A percentile compares a stretch with the other conserved stretches of the same genome.
phyloP scores from a whole-genome alignment of 2,329 filamentous ascomycete genomes.

The Trichoderma sp. region DNA sequence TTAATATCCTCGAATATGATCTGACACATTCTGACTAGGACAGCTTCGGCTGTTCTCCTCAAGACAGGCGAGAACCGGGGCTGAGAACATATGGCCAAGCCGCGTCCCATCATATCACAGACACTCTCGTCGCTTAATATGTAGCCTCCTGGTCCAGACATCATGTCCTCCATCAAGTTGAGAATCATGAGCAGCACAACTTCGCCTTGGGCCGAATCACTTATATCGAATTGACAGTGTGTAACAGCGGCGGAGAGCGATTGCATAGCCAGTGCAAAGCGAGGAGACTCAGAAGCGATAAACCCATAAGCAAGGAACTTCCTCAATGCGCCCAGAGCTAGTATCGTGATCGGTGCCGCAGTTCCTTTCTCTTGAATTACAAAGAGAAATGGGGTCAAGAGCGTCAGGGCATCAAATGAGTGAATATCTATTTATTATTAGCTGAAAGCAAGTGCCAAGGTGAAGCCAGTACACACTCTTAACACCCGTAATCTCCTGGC shows the following conservation, averaged over 20 bases:
- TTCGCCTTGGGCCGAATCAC: constrained; percentile 90
- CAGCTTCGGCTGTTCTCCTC: constrained; percentile 86
- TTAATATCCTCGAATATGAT: constrained; percentile 95
- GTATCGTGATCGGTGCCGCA: constrained; percentile 90
- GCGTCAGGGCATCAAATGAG: constrained; percentile 80
- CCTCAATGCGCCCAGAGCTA: constrained; percentile 87
- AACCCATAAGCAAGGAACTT: constrained; percentile 97
- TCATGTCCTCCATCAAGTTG: constrained; percentile 97
- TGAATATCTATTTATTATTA: constrained; percentile 64
- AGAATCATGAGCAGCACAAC: constrained; percentile 92
- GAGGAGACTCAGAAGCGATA: constrained; percentile 77
- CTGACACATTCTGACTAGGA: constrained; percentile 99
- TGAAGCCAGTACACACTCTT: constrained; percentile 57
- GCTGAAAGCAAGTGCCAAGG: neutral
- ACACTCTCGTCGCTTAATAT: constrained; percentile 97
- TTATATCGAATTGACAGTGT: constrained; percentile 95
- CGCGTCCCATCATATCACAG: constrained; percentile 99
- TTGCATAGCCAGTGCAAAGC: constrained; percentile 89
- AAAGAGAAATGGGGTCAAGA: constrained; percentile 91
- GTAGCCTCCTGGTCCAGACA: constrained; percentile 87
- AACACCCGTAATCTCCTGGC: constrained; percentile 81
- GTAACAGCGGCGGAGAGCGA: constrained; percentile 91
- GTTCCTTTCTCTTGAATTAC: constrained; percentile 96
- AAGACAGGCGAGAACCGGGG: constrained; percentile 86
- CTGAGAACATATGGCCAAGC: constrained; percentile 95